These are phyloP conservation scores for Melanopsichium pennsylvanicum DNA, from an alignment of 1,284 basidiomycete species.

Conservation along the genomic window DNA sequence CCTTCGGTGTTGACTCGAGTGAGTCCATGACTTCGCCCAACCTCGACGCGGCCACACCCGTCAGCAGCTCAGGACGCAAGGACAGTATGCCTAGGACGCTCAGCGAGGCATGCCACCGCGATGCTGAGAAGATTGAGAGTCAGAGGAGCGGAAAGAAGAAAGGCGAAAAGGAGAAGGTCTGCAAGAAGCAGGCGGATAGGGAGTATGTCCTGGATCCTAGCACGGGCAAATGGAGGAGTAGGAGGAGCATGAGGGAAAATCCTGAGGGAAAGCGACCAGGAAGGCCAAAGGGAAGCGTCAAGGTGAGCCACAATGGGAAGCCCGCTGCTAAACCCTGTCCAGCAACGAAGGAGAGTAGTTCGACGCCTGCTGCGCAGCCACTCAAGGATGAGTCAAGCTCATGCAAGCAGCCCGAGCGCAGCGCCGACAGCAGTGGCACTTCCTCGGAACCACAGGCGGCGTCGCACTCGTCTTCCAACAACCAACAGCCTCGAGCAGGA, in stretches of 20 bases:
- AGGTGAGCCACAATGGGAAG: constrained; percentile 18
- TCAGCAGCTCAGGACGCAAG: constrained; percentile 21
- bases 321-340: constrained; percentile 12
- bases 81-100: constrained; percentile 41
- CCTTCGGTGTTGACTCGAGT: constrained; percentile 6
- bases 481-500: not conserved
- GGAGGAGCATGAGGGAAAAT: constrained; percentile 52
- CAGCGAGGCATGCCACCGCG: constrained; percentile 44
- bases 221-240: constrained; percentile 48
- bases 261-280: constrained; percentile 42
- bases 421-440: not conserved
- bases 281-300: constrained; percentile 45
- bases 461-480: too few relatives aligned
- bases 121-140: constrained; percentile 36
- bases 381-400: not conserved
- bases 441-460: not conserved
- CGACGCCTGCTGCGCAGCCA: not conserved
- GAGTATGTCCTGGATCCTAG: constrained; percentile 38
- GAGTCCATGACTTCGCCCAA: constrained; percentile 24
- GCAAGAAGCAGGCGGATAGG: constrained; percentile 41
- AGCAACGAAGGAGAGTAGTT: constrained; percentile 2
- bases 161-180: constrained; percentile 27
- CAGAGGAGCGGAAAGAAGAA: constrained; percentile 35
- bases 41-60: constrained; percentile 18
- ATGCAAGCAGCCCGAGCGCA: constrained; percentile 6